Conservation (phyloP, 768 basidiomycete genomes). For the Lyophyllum semitale region DNA sequence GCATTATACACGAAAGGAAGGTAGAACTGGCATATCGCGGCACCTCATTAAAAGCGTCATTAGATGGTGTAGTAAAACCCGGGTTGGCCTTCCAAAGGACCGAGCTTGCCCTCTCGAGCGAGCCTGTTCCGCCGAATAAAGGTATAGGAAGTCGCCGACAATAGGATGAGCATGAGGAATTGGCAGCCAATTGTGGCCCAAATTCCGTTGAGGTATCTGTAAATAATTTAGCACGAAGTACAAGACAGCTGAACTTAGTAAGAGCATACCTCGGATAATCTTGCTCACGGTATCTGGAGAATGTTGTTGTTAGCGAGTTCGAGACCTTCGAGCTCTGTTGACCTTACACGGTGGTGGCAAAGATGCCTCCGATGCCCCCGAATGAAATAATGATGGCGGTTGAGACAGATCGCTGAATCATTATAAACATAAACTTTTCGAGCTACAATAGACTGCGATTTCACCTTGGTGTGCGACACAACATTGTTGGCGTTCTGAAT, state of each 20-base stretch:
- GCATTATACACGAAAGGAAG: neutral
- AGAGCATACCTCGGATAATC: slow-evolving; percentile 32
- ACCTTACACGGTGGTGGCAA: slow-evolving; percentile 36
- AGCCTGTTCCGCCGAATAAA: slow-evolving; percentile 31
- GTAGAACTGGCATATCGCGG: neutral
- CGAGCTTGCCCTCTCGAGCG: slow-evolving; percentile 31
- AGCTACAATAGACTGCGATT: neutral
- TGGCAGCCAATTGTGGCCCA: slow-evolving; percentile 40
- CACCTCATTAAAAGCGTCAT: slow-evolving; percentile 6
- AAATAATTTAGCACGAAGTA: neutral
- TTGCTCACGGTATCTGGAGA: slow-evolving; percentile 27
- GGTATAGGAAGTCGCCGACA: slow-evolving; percentile 26
- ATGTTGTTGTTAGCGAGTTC: neutral
- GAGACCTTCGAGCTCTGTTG: neutral
- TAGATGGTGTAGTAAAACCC: slow-evolving; percentile 44
- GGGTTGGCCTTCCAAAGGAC: slow-evolving; percentile 33
- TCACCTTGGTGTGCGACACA: slow-evolving; percentile 34
- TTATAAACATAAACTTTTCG: neutral
- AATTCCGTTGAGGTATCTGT: slow-evolving; percentile 27
- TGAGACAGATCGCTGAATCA: slow-evolving; percentile 33
- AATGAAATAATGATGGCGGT: slow-evolving; percentile 36
- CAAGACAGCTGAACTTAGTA: neutral
- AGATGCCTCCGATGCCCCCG: slow-evolving; percentile 40
- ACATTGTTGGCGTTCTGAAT: slow-evolving; percentile 37
- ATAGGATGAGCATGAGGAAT: slow-evolving; percentile 30